phyloP scores from a whole-genome alignment of 441 rosid genomes.

The Euphorbia celastroides region DNA sequence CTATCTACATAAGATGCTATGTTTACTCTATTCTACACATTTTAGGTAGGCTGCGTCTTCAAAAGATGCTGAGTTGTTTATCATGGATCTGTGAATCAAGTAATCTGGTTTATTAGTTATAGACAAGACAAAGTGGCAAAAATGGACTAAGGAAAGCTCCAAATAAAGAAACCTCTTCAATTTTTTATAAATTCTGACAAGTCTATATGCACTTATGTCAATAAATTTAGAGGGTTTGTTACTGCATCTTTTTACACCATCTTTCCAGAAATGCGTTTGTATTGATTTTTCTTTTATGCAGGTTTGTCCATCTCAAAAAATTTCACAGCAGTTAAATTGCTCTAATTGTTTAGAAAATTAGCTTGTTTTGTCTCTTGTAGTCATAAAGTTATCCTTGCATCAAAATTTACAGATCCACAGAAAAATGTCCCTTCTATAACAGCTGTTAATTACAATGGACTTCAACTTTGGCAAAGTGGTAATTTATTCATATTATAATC shows the following conservation, averaged over 20 bases:
- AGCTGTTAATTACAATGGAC: conserved; percentile 77
- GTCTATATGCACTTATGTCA: not conserved
- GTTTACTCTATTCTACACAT: not conserved
- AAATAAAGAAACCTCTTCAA: not conserved
- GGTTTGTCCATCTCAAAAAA: not conserved
- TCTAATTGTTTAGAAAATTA: not conserved
- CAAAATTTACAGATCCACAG: conserved; percentile 53
- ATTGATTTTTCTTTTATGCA: conserved; percentile 1
- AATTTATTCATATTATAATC: conserved; percentile 12
- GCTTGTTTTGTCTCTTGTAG: not conserved
- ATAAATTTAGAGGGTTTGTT: not conserved
- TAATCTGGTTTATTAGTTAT: not conserved
- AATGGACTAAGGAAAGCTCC: not conserved
- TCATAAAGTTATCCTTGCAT: conserved; percentile 48
- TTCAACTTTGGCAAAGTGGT: conserved; percentile 83
- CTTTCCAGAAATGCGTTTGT: not conserved
- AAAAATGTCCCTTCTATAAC: conserved; percentile 64
- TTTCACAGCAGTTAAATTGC: not conserved
- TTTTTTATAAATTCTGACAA: not conserved
- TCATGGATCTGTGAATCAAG: not conserved
- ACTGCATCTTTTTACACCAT: not conserved
- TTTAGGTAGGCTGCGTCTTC: not conserved
- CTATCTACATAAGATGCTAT: not conserved
- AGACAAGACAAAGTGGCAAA: not conserved
- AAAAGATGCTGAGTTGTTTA: not conserved